Conservation (phyloP, 2,329 filamentous ascomycete species). For the Sporothrix schenckii region DNA sequence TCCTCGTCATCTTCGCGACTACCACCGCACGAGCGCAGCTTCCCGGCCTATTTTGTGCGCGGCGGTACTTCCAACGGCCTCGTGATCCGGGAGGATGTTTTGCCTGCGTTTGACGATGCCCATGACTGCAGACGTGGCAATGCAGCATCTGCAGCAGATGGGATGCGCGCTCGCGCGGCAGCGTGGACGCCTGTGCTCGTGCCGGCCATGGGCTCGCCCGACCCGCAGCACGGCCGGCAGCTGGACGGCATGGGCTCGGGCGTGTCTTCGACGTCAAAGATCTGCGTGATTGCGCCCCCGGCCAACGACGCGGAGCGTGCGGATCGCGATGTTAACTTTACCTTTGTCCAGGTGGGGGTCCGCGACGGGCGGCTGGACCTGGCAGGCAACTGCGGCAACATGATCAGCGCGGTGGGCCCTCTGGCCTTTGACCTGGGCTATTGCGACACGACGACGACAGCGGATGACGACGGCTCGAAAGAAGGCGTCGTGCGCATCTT, state of each 20-base stretch:
- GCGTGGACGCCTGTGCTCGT: constrained; percentile 39
- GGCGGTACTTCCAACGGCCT: constrained; percentile 43
- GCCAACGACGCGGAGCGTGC: constrained; percentile 29
- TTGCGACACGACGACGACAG: constrained; percentile 33
- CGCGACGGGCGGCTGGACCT: constrained; percentile 63
- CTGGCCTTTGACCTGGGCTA: constrained; percentile 62
- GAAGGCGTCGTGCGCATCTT: constrained; percentile 58
- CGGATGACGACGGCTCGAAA: constrained; percentile 34
- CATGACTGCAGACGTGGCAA: no score
- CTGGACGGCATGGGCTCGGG: constrained; percentile 73
- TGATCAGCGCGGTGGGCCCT: constrained; percentile 68
- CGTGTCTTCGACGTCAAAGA: constrained; percentile 69
- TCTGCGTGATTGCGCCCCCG: constrained; percentile 65
- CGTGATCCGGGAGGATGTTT: constrained; percentile 36
- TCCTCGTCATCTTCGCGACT: not conserved
- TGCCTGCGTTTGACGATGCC: constrained; percentile 34
- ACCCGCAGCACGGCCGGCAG: constrained; percentile 66
- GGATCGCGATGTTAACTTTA: constrained; percentile 65
- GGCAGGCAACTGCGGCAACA: constrained; percentile 75
- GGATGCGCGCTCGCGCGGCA: constrained; percentile 24
- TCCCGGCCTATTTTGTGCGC: constrained; percentile 41
- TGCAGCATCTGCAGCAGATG: not conserved
- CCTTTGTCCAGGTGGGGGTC: constrained; percentile 70
- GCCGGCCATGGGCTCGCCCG: constrained; percentile 64
- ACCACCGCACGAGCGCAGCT: constrained; percentile 31